A percentile compares a stretch with the other conserved stretches of the same genome.
These are phyloP conservation scores for Saturnispora halmiae DNA, from an alignment of 805 yeast genomes.

Conservation along the genomic window DNA sequence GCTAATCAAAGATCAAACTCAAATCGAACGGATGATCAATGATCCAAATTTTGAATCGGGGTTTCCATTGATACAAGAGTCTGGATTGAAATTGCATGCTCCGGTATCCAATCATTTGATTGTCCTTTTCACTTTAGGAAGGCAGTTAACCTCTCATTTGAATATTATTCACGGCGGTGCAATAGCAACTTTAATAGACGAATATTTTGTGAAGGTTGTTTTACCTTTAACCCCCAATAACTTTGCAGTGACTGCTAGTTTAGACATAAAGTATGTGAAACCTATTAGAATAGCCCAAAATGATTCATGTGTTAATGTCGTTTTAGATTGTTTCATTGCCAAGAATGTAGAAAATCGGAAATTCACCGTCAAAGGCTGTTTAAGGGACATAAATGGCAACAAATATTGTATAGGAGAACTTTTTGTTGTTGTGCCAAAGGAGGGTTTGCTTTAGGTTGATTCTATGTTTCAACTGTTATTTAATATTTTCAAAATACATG, in stretches of 20 bases:
- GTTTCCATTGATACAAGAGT: too few relatives aligned
- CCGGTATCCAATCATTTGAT: slow-evolving; percentile 33
- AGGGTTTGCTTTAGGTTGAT: not conserved
- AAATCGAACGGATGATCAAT: not conserved
- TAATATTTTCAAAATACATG: too few relatives aligned
- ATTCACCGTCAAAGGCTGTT: slow-evolving; percentile 19
- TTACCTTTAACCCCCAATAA: slow-evolving; percentile 36
- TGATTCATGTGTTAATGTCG: slow-evolving; percentile 13
- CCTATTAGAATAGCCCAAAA: slow-evolving; percentile 20
- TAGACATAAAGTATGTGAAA: slow-evolving; percentile 33
- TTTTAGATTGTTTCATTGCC: slow-evolving; percentile 20
- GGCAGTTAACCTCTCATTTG: slow-evolving; percentile 36
- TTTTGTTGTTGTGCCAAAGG: slow-evolving; percentile 22
- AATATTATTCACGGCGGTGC: slow-evolving; percentile 48
- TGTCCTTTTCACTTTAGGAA: slow-evolving; percentile 39
- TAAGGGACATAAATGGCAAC: slow-evolving; percentile 15
- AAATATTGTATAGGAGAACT: slow-evolving; percentile 20
- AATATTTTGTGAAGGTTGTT: slow-evolving; percentile 43
- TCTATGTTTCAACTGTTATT: too few relatives aligned
- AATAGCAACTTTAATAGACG: slow-evolving; percentile 45
- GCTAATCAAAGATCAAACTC: not conserved
- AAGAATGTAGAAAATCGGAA: slow-evolving; percentile 13
- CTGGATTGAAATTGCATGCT: not conserved
- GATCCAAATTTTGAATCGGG: too few relatives aligned
- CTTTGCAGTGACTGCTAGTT: slow-evolving; percentile 43